Base-by-base conservation (phyloP, 306 rosid genomes). In the Vachellia collinsii region DNA sequence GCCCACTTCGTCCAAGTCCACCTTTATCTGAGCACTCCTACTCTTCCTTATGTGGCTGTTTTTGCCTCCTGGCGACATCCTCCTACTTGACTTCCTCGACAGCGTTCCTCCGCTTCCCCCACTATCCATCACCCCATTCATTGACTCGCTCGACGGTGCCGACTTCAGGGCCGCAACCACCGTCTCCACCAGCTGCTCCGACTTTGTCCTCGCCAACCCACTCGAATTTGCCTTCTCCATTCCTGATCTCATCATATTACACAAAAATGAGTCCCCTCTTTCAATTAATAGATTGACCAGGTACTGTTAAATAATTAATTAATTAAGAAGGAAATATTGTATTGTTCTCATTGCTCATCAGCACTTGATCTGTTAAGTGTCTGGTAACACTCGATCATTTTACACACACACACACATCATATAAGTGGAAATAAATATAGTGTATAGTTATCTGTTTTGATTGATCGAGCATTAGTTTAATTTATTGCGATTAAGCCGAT, bases 21-120 rank as follows among this genome's bases (percentile, higher is more conserved):
- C 51, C 92, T 90, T 94, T 83, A 94, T 54, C 80, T 94, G 99
- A 6, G 92, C 99, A 47, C 99, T 95, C 84, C 97, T 85, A 0
- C 93, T 84, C 88, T 93, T 95, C 89, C 98, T 88, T 16, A 95
- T 95, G 88, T 89, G 94, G 1, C 93, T 59, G 90, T 88, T 90
- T 68, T 47, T 93, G 16, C 85, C 81, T 3, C 80, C 85, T 22
- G 98, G 97, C 0, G 98, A 90, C 29, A 84, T 70, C 77, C 88
- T 77, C 88, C 81, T 44, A 51, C 98, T 90, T 1, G 97, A 89
- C 85, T 89, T 95, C 83, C 93, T 81, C 8, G 91, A 88, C 9
- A 78, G 82, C 0, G 79, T 79, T 17, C 74, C 86, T 41, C 86
- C 86, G 66, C 44, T 69, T 23, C 56, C 56, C 20, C 74, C 74